Evolutionary conservation across 106 monocot species (phyloP), one percentile per base, ranked within the genome.

Genomic region (Posidonia australis): DNA sequence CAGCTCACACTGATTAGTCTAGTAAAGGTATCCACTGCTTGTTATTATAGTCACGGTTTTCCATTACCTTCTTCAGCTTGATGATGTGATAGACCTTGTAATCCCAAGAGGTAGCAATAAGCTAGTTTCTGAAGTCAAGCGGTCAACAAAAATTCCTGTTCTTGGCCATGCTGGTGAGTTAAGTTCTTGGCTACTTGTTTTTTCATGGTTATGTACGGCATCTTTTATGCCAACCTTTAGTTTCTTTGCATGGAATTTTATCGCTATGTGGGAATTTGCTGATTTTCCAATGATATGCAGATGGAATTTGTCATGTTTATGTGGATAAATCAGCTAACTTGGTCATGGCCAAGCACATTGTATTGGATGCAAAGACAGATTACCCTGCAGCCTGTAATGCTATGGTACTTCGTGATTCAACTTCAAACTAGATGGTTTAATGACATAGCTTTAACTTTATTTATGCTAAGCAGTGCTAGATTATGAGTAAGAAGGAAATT

Each of bases 331-430:
- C 86, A 51, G 89, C 93, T 74, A 62, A 94, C 61, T 66, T 94
- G 70, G 78, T 76, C 23, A 84, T 94, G 89, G 83, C 89, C 66
- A 94, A 82, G 42, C 66, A 31, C 16, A 82, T 94, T 58, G 79
- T 94, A 54, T 67, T 91, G 67, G 96, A 98, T 79, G 84, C 96
- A 62, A 98, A 98, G 70, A 71, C 64, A 65, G 96, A 98, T 80
- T 98, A 98, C 79, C 90, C 96, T 70, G 96, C 96, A 72, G 96
- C 87, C 46, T 91, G 96, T 69, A 98, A 98, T 81, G 96, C 96
- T n/a, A 91, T 91, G 90, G 94, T 96, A 78, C 11, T 64, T 79
- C 36, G 64, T 30, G 9, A 19, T 60, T 61, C 41, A 26, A 43
- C 53, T 54, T 27, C 32, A 60, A 56, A 12, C 28, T 27, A 48